These are phyloP conservation scores for Sesbania bispinosa DNA, from an alignment of 306 rosid species.

Conservation along the genomic window DNA sequence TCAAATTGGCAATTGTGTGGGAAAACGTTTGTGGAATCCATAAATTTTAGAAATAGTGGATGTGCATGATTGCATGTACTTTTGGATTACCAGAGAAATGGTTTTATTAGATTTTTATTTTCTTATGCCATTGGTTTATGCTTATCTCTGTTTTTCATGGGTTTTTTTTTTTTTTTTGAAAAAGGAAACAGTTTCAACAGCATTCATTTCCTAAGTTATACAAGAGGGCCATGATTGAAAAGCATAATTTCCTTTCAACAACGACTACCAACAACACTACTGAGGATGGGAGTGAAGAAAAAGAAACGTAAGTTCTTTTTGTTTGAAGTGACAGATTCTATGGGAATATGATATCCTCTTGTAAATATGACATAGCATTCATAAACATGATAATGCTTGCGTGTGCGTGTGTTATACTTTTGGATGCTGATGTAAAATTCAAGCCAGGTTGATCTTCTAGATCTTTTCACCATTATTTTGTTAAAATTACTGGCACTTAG, in stretches of 20 bases:
- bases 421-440: conserved; percentile 8
- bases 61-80: not conserved
- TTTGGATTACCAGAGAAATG: not conserved
- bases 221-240: conserved; percentile 27
- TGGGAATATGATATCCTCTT: not conserved
- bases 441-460: not conserved
- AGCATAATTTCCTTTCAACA: conserved; percentile 34
- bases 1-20: not conserved
- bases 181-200: conserved; percentile 24
- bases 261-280: conserved; percentile 26
- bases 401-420: not conserved
- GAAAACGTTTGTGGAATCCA: not conserved
- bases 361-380: not conserved
- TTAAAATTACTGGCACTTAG: not conserved
- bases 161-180: not conserved
- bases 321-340: conserved; percentile 12
- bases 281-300: conserved; percentile 22
- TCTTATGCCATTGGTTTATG: not conserved
- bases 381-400: not conserved
- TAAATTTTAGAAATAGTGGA: not conserved
- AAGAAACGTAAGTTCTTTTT: conserved; percentile 38
- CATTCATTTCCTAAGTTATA: conserved; percentile 12
- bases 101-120: not conserved
- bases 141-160: not conserved
- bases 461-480: not conserved